Evolutionary conservation across 116 monocot genomes (phyloP).

Genomic region (Trichopus zeylanicus): DNA sequence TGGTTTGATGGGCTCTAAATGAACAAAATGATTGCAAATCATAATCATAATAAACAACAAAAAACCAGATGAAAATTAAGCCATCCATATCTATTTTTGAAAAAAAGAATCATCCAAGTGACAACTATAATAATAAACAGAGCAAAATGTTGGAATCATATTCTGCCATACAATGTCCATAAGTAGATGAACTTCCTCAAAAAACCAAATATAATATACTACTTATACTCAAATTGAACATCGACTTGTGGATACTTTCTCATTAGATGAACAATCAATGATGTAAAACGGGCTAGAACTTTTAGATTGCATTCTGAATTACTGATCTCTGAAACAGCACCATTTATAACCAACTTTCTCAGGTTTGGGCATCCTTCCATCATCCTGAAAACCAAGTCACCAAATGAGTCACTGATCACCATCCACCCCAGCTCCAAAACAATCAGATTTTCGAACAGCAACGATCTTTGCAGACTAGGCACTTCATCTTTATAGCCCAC

Average conservation of each 20-base stretch:
- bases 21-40: no score
- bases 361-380: constrained; percentile 85
- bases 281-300: constrained; percentile 67
- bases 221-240: constrained; percentile 77
- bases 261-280: constrained; percentile 60
- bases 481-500: constrained; percentile 74
- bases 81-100: no score
- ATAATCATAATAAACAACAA: no score
- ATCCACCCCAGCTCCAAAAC: constrained; percentile 88
- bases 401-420: constrained; percentile 76
- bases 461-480: constrained; percentile 52
- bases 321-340: constrained; percentile 77
- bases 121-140: no score
- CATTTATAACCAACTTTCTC: constrained; percentile 80
- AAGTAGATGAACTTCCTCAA: background rate
- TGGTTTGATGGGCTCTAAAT: no score
- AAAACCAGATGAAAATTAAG: no score
- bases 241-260: constrained; percentile 74
- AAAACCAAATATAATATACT: background rate
- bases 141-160: no score
- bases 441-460: constrained; percentile 55
- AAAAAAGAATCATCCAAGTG: no score
- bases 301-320: constrained; percentile 82
- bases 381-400: constrained; percentile 77
- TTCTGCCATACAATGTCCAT: no score